A percentile compares a stretch with the other conserved stretches of the same genome.
phyloP scores from a whole-genome alignment of 208 protist species.

The Phytomonas francai region DNA sequence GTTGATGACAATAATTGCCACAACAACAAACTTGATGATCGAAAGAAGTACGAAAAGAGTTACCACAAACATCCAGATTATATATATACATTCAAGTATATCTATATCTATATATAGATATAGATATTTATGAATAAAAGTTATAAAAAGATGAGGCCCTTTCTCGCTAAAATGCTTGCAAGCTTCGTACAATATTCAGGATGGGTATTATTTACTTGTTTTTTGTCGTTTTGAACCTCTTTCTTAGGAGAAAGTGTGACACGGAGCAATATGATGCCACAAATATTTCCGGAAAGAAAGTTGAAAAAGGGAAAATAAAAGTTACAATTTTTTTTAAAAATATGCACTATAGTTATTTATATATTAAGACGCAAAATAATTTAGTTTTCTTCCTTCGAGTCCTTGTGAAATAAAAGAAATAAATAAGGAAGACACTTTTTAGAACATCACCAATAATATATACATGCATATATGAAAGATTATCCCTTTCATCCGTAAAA shows the following conservation, averaged over 20 bases:
- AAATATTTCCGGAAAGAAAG: neutral
- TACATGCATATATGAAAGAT: neutral
- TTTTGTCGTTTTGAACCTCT: neutral
- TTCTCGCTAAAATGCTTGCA: neutral
- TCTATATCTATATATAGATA: conserved; percentile 7
- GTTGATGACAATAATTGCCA: neutral
- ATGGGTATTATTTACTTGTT: no score
- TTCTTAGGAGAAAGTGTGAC: neutral
- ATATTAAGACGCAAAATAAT: neutral
- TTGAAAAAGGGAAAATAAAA: neutral
- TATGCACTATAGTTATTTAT: no score
- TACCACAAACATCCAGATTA: neutral
- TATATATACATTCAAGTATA: neutral
- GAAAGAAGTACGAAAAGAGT: neutral
- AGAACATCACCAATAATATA: neutral
- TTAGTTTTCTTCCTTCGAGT: neutral
- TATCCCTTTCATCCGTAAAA: neutral
- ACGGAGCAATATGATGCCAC: neutral
- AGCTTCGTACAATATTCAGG: no score
- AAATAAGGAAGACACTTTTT: neutral
- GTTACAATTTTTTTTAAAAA: no score
- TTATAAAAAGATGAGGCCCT: neutral
- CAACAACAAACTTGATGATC: neutral
- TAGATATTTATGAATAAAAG: neutral
- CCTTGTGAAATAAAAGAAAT: neutral